Evolutionary conservation across 163 green algal species (phyloP).

Genomic region (Scenedesmus sp.): DNA sequence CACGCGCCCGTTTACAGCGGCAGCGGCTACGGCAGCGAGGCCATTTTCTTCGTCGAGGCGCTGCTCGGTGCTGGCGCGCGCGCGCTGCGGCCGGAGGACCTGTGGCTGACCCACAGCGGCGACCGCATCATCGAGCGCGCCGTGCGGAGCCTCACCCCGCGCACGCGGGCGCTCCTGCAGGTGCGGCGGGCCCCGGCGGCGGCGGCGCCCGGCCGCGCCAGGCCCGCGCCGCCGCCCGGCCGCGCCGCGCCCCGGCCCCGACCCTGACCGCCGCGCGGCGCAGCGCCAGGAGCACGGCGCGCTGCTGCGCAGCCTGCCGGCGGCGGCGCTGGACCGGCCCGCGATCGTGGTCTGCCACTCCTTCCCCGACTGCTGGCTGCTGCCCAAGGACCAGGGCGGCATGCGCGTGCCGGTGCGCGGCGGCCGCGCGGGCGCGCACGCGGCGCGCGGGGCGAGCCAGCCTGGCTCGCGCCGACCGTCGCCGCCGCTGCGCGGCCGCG

Average conservation of each 20-base stretch:
- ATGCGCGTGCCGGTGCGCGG: neutral
- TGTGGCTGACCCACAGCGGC: conserved; percentile 42
- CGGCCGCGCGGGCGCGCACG: neutral
- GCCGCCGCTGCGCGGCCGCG: neutral
- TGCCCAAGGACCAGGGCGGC: neutral
- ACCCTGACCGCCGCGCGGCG: too few species aligned
- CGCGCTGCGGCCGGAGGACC: conserved; percentile 24
- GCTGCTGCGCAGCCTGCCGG: neutral
- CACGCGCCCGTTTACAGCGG: conserved; percentile 34
- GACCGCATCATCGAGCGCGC: neutral
- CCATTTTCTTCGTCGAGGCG: conserved; percentile 6
- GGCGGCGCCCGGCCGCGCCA: neutral
- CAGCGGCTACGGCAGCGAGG: conserved; percentile 35
- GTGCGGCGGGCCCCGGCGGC: neutral
- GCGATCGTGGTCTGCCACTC: conserved; percentile 51
- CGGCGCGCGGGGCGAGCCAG: neutral
- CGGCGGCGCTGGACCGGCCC: conserved; percentile 33
- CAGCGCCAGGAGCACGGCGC: conserved; percentile 26
- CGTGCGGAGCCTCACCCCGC: neutral
- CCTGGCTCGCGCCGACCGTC: neutral
- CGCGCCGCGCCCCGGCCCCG: neutral
- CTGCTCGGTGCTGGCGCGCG: conserved; percentile 29
- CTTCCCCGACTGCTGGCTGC: conserved; percentile 49
- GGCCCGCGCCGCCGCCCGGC: neutral
- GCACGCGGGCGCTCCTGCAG: conserved; percentile 18